A percentile compares a stretch with the other conserved stretches of the same genome.
phyloP scores from a whole-genome alignment of 2,329 filamentous ascomycete species.

The Aspergillus aculeatus region DNA sequence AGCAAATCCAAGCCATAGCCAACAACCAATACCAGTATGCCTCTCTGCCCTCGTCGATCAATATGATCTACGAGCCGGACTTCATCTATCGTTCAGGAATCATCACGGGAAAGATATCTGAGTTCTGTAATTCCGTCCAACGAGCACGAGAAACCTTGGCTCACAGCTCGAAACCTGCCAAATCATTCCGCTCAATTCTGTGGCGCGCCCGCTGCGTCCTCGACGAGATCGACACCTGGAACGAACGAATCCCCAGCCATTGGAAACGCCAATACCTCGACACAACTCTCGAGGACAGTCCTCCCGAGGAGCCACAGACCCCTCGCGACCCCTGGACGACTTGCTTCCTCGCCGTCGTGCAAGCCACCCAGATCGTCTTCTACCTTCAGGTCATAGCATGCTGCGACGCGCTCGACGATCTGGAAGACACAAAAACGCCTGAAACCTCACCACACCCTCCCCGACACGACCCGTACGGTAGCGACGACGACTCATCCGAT shows the following conservation, averaged over 20 bases:
- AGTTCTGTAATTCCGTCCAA: neutral
- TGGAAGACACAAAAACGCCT: neutral
- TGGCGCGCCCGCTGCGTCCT: neutral
- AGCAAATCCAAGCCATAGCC: constrained; percentile 3
- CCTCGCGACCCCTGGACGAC: neutral
- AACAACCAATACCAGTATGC: constrained; percentile 1
- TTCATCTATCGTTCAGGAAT: neutral
- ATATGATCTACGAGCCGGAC: neutral
- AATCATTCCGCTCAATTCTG: neutral
- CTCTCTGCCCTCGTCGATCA: constrained; percentile 1
- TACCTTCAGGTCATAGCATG: neutral
- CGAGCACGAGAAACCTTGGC: neutral
- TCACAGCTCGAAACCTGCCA: neutral
- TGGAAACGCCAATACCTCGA: neutral
- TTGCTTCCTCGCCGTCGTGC: constrained; percentile 1
- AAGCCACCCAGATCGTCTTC: neutral
- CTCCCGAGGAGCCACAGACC: neutral
- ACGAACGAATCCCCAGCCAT: neutral
- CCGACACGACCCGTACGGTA: neutral
- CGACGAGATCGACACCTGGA: constrained; percentile 1
- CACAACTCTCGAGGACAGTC: neutral
- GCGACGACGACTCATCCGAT: neutral
- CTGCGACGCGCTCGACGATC: neutral
- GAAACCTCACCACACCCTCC: neutral
- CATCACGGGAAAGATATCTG: constrained; percentile 4